A percentile compares a stretch with the other conserved stretches of the same genome.
Conservation (phyloP, 768 basidiomycete genomes). For the Hypsizygus marmoreus region DNA sequence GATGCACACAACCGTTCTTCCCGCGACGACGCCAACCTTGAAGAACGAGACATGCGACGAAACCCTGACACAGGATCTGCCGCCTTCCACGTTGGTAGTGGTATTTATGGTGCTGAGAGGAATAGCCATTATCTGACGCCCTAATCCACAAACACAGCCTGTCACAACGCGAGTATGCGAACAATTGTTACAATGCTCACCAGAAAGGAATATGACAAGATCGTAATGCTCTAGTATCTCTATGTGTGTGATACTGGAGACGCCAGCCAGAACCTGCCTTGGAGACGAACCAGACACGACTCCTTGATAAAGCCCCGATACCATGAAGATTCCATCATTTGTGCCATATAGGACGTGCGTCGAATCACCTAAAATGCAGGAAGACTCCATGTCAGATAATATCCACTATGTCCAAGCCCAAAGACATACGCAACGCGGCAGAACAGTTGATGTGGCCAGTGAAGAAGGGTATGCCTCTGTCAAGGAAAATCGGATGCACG, state of each 20-base stretch:
- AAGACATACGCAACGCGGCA: slow-evolving; percentile 9
- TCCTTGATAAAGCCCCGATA: slow-evolving; percentile 1
- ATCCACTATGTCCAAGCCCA: background rate
- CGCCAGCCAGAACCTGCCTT: slow-evolving; percentile 5
- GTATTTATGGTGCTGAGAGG: slow-evolving; percentile 6
- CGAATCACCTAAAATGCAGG: background rate
- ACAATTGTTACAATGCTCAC: slow-evolving; percentile 40
- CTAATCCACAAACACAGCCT: background rate
- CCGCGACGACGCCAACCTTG: slow-evolving; percentile 6
- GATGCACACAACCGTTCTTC: slow-evolving; percentile 57
- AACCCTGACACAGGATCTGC: slow-evolving; percentile 12
- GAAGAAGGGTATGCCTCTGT: no score
- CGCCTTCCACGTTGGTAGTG: background rate
- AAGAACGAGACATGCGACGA: slow-evolving; percentile 34
- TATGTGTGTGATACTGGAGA: slow-evolving; percentile 62
- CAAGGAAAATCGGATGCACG: slow-evolving; percentile 10
- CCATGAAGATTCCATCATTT: slow-evolving; percentile 15
- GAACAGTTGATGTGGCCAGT: slow-evolving; percentile 9
- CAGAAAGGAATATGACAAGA: slow-evolving; percentile 73
- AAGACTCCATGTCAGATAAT: background rate
- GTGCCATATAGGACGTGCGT: slow-evolving; percentile 15
- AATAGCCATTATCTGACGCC: background rate
- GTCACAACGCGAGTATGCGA: background rate
- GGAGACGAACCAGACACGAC: no score
- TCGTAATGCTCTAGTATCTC: slow-evolving; percentile 77